Evolutionary conservation across 2,329 filamentous ascomycete species (phyloP).

Genomic region (Ceratocystis alfenasii): DNA sequence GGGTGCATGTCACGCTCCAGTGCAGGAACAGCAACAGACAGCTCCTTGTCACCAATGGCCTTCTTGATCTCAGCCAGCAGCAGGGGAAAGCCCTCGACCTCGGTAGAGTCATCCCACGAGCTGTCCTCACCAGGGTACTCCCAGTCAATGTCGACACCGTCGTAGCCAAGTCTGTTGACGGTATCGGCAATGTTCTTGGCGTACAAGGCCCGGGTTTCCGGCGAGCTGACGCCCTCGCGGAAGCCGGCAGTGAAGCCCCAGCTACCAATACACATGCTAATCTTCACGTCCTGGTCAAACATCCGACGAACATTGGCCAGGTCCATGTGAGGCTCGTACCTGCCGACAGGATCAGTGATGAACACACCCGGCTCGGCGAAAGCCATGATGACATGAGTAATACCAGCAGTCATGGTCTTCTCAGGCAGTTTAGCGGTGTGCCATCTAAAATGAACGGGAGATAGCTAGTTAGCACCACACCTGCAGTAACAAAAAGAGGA

Average conservation of each 20-base stretch:
- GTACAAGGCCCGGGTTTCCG: no score
- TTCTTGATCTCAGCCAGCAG: no score
- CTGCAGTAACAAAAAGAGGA: neutral
- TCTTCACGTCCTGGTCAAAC: constrained; percentile 43
- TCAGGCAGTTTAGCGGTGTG: neutral
- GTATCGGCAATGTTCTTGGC: no score
- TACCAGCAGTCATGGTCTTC: no score
- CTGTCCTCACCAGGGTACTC: no score
- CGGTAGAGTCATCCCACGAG: no score
- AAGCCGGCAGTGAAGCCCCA: constrained; percentile 61
- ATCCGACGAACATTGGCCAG: constrained; percentile 30
- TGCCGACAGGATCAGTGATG: constrained; percentile 30
- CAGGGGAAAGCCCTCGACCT: no score
- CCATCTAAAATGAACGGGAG: neutral
- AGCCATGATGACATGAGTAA: no score
- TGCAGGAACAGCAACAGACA: constrained; percentile 57
- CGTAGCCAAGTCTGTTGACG: no score
- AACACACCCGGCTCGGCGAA: constrained; percentile 29
- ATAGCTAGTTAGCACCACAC: neutral
- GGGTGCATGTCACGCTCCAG: constrained; percentile 54
- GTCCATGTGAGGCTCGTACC: constrained; percentile 43
- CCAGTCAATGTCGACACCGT: no score
- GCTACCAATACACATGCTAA: constrained; percentile 61
- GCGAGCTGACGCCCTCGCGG: constrained; percentile 41
- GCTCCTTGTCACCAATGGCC: constrained; percentile 43